These are phyloP conservation scores for Brasilioporus rufonigricans DNA, from an alignment of 768 basidiomycete species.

Conservation along the genomic window DNA sequence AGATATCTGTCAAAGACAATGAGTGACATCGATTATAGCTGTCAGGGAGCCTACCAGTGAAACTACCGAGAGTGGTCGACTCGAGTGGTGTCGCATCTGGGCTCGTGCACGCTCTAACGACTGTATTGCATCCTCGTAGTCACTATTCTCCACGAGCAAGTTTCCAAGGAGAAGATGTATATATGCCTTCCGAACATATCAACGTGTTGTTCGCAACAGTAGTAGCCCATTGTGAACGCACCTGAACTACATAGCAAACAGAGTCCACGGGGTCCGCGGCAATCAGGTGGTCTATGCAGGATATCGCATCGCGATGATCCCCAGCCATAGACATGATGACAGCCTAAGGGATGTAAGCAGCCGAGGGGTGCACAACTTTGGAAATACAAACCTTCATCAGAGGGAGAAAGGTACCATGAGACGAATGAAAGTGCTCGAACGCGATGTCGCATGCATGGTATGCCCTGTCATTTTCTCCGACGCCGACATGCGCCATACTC, in stretches of 20 bases:
- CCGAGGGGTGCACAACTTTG: accelerated
- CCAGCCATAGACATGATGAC: background rate
- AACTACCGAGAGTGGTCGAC: background rate
- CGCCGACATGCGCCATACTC: too few species aligned
- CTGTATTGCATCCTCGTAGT: background rate
- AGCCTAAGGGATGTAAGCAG: background rate
- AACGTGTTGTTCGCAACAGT: background rate
- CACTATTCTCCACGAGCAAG: background rate
- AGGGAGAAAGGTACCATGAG: background rate
- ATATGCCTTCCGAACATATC: background rate
- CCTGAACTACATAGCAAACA: background rate
- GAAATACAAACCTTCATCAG: background rate
- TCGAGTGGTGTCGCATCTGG: background rate
- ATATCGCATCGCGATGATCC: background rate
- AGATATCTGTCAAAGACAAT: too few species aligned
- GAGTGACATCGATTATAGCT: background rate
- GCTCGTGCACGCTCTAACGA: background rate
- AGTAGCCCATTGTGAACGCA: background rate
- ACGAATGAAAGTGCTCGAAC: background rate
- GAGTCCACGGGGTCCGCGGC: background rate
- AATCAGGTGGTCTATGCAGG: background rate
- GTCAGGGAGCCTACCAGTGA: background rate
- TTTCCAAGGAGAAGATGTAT: background rate
- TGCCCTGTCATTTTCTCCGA: too few species aligned
- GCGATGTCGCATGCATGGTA: background rate